Conservation (phyloP, 768 basidiomycete genomes). For the Psilocybe cubensis region DNA sequence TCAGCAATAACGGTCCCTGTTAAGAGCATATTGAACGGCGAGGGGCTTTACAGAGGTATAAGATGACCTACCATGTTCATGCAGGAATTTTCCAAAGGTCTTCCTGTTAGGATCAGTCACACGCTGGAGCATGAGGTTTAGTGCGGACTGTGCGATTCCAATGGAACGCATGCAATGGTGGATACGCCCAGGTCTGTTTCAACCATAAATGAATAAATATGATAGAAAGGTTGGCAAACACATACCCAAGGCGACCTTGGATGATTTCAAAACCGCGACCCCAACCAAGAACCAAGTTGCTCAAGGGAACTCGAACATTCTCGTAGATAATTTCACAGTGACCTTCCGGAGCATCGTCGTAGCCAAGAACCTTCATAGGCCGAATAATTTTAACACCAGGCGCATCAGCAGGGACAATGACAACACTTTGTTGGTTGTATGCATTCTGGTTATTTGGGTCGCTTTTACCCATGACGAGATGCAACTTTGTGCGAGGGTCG, state of each 20-base stretch:
- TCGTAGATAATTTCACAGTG: conserved; percentile 96
- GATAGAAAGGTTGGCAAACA: neutral
- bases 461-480: conserved; percentile 95
- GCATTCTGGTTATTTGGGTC: conserved; percentile 79
- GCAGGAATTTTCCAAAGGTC: conserved; percentile 92
- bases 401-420: conserved; percentile 88
- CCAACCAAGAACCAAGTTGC: conserved; percentile 89
- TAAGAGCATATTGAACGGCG: neutral
- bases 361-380: conserved; percentile 94
- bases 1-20: conserved; percentile 87
- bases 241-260: conserved; percentile 92
- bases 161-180: conserved; percentile 99
- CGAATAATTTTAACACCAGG: conserved; percentile 89
- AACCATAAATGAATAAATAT: neutral
- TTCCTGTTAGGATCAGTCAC: conserved; percentile 91
- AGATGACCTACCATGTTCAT: conserved; percentile 78
- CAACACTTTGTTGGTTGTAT: conserved; percentile 90
- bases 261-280: conserved; percentile 97
- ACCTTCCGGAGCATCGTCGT: conserved; percentile 95
- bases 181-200: conserved; percentile 83
- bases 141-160: conserved; percentile 81
- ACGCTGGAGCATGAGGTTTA: conserved; percentile 87
- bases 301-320: conserved; percentile 87
- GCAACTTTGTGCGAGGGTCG: conserved; percentile 86
- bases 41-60: neutral